Evolutionary conservation across 495 filamentous ascomycete species (phyloP), one percentile per base, ranked within the genome.

Genomic region (Hamigera avellanea): DNA sequence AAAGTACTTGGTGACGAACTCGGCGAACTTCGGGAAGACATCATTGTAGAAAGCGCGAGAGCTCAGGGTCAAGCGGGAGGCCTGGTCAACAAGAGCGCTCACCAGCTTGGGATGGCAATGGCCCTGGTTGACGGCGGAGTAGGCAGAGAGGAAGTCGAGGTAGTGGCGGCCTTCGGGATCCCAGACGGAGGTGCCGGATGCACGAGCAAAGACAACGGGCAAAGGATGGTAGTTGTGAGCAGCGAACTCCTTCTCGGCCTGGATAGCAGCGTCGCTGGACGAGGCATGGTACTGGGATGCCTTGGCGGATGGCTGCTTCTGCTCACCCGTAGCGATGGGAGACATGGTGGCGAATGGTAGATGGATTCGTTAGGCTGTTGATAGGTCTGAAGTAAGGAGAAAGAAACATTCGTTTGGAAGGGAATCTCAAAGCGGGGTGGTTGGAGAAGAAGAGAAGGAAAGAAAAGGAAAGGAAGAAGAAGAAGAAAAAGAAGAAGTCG

Each of bases 161-260:
- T 99, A 99, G 52, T 91, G 80, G 48, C 84, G 87, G 53, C 86
- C 87, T 69, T 96, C 93, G 13, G 91, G 91, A 54, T 99, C 91
- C 89, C 89, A 96, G 36, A 96, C 93, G 37, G 78, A 76, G 46
- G 76, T 82, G 9, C 93, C 91, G 40, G 78, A 70, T 16, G 83
- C 88, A 25, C 76, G 76, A 16, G 88, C 69, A 54, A 94, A 89
- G 42, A 95, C 88, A 23, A 96, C 75, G 10, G 93, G 93, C 7
- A 99, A 78, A 14, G 93, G 91, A 63, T 95, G 87, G 66, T 99
- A 99, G 63, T 99, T 99, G 73, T 99, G 91, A 29, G 91, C 91
- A 28, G 91, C 91, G 61, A 75, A 89, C 35, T 79, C 66, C 48
- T 85, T 64, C 64, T 99, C 91, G 38, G 76, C 70, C 18, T 75